A percentile compares a stretch with the other conserved stretches of the same genome.
Conservation (phyloP, 306 rosid species). For the Mucuna pruriens region DNA sequence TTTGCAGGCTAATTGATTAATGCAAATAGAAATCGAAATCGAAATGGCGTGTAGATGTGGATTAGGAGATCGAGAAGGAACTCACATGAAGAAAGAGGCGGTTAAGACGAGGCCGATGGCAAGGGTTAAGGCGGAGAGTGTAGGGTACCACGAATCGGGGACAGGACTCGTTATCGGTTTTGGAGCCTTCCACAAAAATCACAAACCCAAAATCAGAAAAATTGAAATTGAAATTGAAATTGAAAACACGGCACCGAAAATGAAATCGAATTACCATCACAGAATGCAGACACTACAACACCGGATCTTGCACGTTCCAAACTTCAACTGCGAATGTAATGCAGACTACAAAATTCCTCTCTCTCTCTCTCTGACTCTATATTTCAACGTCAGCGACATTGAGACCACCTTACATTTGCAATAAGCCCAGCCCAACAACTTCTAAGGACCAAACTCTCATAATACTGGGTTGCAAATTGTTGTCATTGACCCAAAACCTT, state of each 20-base stretch:
- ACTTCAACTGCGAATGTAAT: background rate
- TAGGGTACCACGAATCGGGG: slow-evolving; percentile 82
- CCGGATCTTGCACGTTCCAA: slow-evolving; percentile 36
- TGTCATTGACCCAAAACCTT: too few species aligned
- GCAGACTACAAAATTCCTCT: background rate
- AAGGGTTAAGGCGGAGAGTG: slow-evolving; percentile 75
- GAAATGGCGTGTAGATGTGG: background rate
- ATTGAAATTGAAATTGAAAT: background rate
- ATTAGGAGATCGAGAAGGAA: slow-evolving; percentile 31
- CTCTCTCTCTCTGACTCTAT: slow-evolving; percentile 17
- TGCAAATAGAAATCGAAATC: background rate
- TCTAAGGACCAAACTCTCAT: background rate
- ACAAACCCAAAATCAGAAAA: background rate
- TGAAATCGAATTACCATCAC: slow-evolving; percentile 40
- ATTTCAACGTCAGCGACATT: background rate
- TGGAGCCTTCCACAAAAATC: slow-evolving; percentile 58
- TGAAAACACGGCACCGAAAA: background rate
- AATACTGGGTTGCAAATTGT: too few species aligned
- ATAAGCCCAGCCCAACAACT: slow-evolving; percentile 36
- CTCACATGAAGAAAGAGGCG: slow-evolving; percentile 95
- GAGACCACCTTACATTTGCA: background rate
- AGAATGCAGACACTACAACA: slow-evolving; percentile 20
- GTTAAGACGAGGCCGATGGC: slow-evolving; percentile 84
- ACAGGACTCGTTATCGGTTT: slow-evolving; percentile 90
- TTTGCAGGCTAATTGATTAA: slow-evolving; percentile 4